A percentile compares a stretch with the other conserved stretches of the same genome.
Conservation (phyloP, 371 early-diverging fungal genomes). For the Syncephalastrum contaminatum region DNA sequence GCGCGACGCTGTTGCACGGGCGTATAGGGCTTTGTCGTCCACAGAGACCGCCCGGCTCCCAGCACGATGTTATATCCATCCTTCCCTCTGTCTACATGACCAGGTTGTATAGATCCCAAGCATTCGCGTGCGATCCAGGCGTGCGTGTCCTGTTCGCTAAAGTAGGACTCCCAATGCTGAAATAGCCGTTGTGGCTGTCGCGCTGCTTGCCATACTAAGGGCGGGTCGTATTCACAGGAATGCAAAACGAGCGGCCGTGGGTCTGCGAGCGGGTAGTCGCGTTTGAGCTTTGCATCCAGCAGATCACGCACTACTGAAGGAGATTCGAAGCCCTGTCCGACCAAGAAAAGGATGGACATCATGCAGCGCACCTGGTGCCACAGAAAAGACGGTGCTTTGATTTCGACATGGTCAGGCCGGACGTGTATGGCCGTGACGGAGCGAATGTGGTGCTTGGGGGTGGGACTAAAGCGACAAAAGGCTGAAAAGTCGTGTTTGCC, state of each 20-base stretch:
- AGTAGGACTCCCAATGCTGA: too few relatives aligned
- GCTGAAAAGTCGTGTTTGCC: slow-evolving; percentile 93
- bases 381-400: slow-evolving; percentile 85
- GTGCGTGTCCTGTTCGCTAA: too few relatives aligned
- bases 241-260: slow-evolving; percentile 85
- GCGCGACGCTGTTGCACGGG: too few relatives aligned
- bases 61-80: too few relatives aligned
- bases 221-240: slow-evolving; percentile 73
- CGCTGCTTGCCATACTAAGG: too few relatives aligned
- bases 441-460: slow-evolving; percentile 70
- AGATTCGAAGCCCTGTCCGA: slow-evolving; percentile 62
- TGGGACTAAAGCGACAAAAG: slow-evolving; percentile 91
- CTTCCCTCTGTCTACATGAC: too few relatives aligned
- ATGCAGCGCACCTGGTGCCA: slow-evolving; percentile 98
- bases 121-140: too few relatives aligned
- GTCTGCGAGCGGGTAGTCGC: slow-evolving; percentile 64
- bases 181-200: too few relatives aligned
- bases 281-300: slow-evolving; percentile 33
- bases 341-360: slow-evolving; percentile 84
- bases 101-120: too few relatives aligned
- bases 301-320: slow-evolving; percentile 35
- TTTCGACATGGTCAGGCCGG: slow-evolving; percentile 51
- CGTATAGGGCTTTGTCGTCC: too few relatives aligned
- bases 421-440: slow-evolving; percentile 65
- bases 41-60: too few relatives aligned